Conservation (phyloP, 352 stramenopile genomes). For the Phytophthora citricola region DNA sequence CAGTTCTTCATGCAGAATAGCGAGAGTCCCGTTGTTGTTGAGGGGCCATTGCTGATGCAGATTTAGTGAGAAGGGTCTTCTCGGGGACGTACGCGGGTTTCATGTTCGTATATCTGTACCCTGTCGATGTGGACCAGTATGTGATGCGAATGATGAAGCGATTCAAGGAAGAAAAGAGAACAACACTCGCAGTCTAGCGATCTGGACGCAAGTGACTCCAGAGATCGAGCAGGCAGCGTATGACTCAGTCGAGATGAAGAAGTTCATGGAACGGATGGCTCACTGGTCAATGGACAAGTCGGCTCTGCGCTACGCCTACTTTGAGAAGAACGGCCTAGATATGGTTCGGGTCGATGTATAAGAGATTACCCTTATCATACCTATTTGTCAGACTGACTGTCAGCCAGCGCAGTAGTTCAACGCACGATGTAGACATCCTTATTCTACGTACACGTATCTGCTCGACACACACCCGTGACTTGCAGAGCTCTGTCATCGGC, state of each 20-base stretch:
- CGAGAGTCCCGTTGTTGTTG: slow-evolving; percentile 4
- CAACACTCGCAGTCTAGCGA: slow-evolving; percentile 4
- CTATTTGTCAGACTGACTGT: slow-evolving; percentile 1
- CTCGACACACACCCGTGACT: neutral
- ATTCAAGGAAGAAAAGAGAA: slow-evolving; percentile 19
- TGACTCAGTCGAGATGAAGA: slow-evolving; percentile 6
- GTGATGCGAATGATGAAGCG: slow-evolving; percentile 18
- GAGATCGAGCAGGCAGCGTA: slow-evolving; percentile 7
- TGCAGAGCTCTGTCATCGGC: no score
- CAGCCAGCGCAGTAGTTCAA: slow-evolving; percentile 1
- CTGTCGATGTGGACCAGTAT: slow-evolving; percentile 12
- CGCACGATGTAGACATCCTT: neutral
- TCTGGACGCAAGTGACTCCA: slow-evolving; percentile 19
- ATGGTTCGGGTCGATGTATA: slow-evolving; percentile 3
- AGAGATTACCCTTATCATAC: neutral
- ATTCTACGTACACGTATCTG: neutral
- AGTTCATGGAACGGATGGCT: slow-evolving; percentile 24
- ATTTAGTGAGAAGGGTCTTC: slow-evolving; percentile 20
- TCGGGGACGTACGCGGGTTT: slow-evolving; percentile 12
- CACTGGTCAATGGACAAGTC: slow-evolving; percentile 16
- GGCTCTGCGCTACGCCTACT: slow-evolving; percentile 12
- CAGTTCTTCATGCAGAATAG: slow-evolving; percentile 10
- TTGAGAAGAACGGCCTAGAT: slow-evolving; percentile 15
- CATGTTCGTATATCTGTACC: slow-evolving; percentile 25
- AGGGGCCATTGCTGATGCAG: slow-evolving; percentile 21